Evolutionary conservation across 768 basidiomycete species (phyloP), one percentile per base, ranked within the genome.

Genomic region (Tubosaeta sp.): DNA sequence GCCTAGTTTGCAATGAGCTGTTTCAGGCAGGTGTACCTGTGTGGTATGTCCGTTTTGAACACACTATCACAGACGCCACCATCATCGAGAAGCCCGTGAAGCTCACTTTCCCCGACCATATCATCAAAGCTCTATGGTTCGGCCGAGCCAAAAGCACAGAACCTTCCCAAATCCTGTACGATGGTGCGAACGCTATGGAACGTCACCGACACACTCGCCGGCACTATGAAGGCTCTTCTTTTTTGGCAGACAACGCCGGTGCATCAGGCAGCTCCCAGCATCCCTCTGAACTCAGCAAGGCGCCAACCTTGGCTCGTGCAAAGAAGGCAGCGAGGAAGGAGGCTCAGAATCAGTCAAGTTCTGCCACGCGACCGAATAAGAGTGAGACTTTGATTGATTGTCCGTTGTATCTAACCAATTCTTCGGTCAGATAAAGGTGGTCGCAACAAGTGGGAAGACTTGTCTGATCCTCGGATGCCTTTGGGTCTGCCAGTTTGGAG

Each of bases 201-300:
- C 41, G 14, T 8, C 59, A 59, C 26, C 16, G 38, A 5, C 37
- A 52, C 22, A 48, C 43, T 12, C 22, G 33, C 5, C 16, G 29
- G 11, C 27, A 9, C 16, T 50, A 59, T 31, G 16, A 26, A 13
- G 31, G 3, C 29, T 4, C 29, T 5, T 50, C 48, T 6, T 46
- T n/a, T n/a, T n/a, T n/a, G n/a, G n/a, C n/a, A n/a, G n/a, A n/a
- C n/a, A n/a, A n/a, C n/a, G n/a, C n/a, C n/a, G n/a, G n/a, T n/a
- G n/a, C n/a, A n/a, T n/a, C n/a, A n/a, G n/a, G n/a, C n/a, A n/a
- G n/a, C n/a, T n/a, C n/a, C n/a, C n/a, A n/a, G n/a, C n/a, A n/a
- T n/a, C n/a, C n/a, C n/a, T n/a, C n/a, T n/a, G n/a, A 51, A 9
- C n/a, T 27, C 1, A 48, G 53, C 13, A 54, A 49, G 41, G 31